Evolutionary conservation across 2,329 filamentous ascomycete genomes (phyloP).

Genomic region (Pezizomycotina sp.): DNA sequence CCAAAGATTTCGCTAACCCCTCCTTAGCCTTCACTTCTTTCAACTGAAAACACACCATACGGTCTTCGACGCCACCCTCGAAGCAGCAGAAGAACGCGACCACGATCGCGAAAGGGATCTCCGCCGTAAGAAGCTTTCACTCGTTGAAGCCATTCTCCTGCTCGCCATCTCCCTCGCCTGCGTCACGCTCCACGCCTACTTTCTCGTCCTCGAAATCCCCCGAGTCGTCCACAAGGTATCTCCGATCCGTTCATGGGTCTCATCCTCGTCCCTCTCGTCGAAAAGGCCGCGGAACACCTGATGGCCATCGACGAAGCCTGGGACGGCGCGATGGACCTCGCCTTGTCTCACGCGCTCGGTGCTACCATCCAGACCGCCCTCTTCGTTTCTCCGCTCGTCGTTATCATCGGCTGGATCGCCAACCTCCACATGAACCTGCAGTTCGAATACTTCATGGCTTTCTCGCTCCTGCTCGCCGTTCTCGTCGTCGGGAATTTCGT

Average conservation of each 20-base stretch:
- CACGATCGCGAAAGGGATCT: conserved; percentile 9
- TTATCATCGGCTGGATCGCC: conserved; percentile 70
- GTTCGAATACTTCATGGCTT: conserved; percentile 79
- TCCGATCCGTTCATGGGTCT: conserved; percentile 48
- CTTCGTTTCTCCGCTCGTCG: conserved; percentile 67
- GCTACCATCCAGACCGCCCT: conserved; percentile 79
- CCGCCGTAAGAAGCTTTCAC: conserved; percentile 14
- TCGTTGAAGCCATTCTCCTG: conserved; percentile 14
- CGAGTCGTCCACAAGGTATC: conserved; percentile 29
- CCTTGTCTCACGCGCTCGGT: conserved; percentile 69
- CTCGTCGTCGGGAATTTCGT: conserved; percentile 77
- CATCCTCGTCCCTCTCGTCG: conserved; percentile 65
- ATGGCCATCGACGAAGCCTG: conserved; percentile 73
- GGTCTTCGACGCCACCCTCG: conserved; percentile 13
- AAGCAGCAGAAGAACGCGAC: conserved; percentile 11
- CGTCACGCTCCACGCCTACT: conserved; percentile 16
- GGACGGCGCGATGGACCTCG: conserved; percentile 64
- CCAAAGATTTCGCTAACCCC: conserved; percentile 2
- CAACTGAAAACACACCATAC: conserved; percentile 17
- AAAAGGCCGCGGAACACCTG: conserved; percentile 74
- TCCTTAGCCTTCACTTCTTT: conserved; percentile 13
- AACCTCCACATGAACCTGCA: conserved; percentile 56
- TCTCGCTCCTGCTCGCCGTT: conserved; percentile 66
- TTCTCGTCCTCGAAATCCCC: conserved; percentile 15
- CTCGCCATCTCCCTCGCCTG: conserved; percentile 10